Evolutionary conservation across 768 basidiomycete species (phyloP).

Genomic region (Stropharia rugosoannulata): DNA sequence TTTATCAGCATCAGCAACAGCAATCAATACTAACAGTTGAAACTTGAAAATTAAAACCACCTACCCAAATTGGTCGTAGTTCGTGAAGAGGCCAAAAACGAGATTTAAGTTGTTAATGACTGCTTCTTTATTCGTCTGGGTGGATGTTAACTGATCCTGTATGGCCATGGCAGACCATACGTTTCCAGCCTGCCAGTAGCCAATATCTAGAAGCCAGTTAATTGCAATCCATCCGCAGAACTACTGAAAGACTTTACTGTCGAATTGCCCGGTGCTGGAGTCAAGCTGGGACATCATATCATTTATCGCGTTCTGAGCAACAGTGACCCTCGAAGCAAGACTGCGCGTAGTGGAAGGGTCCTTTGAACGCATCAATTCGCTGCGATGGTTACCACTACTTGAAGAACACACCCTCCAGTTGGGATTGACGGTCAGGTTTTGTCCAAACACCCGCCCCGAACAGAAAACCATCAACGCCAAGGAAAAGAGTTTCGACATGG

Average conservation of each 20-base stretch:
- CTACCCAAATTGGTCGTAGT: slow-evolving; percentile 44
- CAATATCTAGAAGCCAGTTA: slow-evolving; percentile 32
- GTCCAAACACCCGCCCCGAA: slow-evolving; percentile 22
- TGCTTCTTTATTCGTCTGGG: slow-evolving; percentile 31
- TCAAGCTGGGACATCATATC: slow-evolving; percentile 36
- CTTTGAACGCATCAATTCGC: slow-evolving; percentile 21
- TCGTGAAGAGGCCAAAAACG: slow-evolving; percentile 34
- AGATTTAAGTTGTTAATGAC: slow-evolving; percentile 41
- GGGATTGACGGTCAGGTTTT: slow-evolving; percentile 39
- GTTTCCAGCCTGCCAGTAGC: slow-evolving; percentile 55
- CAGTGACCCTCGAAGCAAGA: slow-evolving; percentile 36
- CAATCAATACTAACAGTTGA: background rate
- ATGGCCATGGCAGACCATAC: slow-evolving; percentile 51
- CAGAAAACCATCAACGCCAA: background rate
- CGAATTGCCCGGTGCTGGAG: slow-evolving; percentile 16
- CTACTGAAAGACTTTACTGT: slow-evolving; percentile 3
- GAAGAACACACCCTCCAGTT: slow-evolving; percentile 40
- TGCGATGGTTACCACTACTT: background rate
- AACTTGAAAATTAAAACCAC: slow-evolving; percentile 12
- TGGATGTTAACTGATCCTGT: slow-evolving; percentile 39
- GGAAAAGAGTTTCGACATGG: background rate
- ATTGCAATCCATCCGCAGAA: background rate
- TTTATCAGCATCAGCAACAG: slow-evolving; percentile 9
- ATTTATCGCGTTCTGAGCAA: slow-evolving; percentile 42
- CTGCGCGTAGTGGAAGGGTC: slow-evolving; percentile 39